Evolutionary conservation across 805 yeast genomes (phyloP), one percentile per base, ranked within the genome.

Genomic region (Candida ponderosae): DNA sequence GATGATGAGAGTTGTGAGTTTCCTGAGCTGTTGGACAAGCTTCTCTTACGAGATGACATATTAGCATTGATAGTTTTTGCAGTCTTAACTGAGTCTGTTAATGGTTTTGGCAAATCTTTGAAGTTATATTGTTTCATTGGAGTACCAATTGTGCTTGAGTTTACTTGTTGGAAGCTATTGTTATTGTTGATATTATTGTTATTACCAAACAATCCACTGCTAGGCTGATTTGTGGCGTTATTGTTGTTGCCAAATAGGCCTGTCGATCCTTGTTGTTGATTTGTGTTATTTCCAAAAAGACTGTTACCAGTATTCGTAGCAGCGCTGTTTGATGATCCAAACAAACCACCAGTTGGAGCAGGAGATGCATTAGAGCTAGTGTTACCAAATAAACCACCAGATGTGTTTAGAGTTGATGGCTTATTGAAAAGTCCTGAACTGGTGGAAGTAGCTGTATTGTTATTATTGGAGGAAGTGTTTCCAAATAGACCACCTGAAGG

Each of bases 91-190:
- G 62, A 53, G 21, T 57, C 57, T 7, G 68, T 64, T 32, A 64
- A 51, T 13, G 68, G 56, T 36, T 59, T 58, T 16, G 70, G 68
- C 48, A 65, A 54, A 11, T 48, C 59, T 18, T 60, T 57, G 28
- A 62, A 49, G 23, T 54, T 41, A 32, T 48, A 44, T 26, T 59
- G 54, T 31, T 46, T 51, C 31, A 46, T 41, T 28, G 62, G 53
- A 19, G 63, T 56, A 3, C 55, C 37, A 60, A 40, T 51, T 53
- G 14, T 33, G 39, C 14, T 40, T 34, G 43, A 33, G 18, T 31
- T 32, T 36, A 19, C 7, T 26, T n/a, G n/a, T n/a, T n/a, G n/a
- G n/a, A n/a, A n/a, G 31, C 14, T 34, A 27, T 26, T 38, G 34
- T 29, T 40, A 34, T 33, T 38, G 35, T 33, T 39, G 35, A 16